Evolutionary conservation across 148 eudicot species (phyloP).

Genomic region (Camellia japonica): DNA sequence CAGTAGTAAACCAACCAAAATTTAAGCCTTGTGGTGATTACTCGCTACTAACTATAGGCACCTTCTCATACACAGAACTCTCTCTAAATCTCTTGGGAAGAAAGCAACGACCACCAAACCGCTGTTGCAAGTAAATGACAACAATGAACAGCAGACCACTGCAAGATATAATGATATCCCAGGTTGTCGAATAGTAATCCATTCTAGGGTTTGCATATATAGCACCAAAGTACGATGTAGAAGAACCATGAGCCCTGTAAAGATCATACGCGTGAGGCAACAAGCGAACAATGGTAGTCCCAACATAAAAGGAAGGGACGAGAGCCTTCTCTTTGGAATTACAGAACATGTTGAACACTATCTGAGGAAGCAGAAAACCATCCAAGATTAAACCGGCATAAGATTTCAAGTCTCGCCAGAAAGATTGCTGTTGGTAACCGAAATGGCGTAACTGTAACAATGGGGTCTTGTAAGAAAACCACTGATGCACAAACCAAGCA

Average conservation of each 20-base stretch:
- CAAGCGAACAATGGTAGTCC: constrained; percentile 66
- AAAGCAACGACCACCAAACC: constrained; percentile 65
- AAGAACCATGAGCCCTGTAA: constrained; percentile 54
- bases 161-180: constrained; percentile 70
- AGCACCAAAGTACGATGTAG: constrained; percentile 38
- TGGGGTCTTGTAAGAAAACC: constrained; percentile 29
- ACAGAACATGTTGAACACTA: constrained; percentile 59
- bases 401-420: constrained; percentile 72
- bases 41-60: constrained; percentile 33
- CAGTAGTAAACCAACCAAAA: not conserved
- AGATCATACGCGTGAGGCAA: constrained; percentile 78
- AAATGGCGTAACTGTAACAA: not conserved
- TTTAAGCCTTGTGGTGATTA: not conserved
- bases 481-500: constrained; percentile 55
- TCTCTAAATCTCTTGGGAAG: constrained; percentile 60
- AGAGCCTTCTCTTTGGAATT: constrained; percentile 53
- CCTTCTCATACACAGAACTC: constrained; percentile 51
- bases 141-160: constrained; percentile 45
- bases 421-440: constrained; percentile 26
- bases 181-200: constrained; percentile 63
- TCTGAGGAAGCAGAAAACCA: constrained; percentile 77
- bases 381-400: constrained; percentile 74
- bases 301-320: constrained; percentile 52
- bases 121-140: constrained; percentile 65
- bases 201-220: constrained; percentile 69